A percentile compares a stretch with the other conserved stretches of the same genome.
These are phyloP conservation scores for Chlorencoelia australis DNA, from an alignment of 2,329 filamentous ascomycete genomes.

Conservation along the genomic window DNA sequence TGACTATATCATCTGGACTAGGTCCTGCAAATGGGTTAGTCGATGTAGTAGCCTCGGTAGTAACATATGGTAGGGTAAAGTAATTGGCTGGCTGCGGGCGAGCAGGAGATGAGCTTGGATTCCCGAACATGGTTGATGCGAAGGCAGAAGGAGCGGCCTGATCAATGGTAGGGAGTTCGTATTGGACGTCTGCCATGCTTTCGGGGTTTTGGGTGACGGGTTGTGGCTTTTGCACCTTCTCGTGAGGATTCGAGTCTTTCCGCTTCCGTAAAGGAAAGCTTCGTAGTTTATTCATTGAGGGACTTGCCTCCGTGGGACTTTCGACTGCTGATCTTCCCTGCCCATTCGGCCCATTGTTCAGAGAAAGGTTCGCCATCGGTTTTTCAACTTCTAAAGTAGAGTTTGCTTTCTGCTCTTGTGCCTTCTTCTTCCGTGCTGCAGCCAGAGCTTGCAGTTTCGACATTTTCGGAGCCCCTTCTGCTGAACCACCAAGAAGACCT, in stretches of 20 bases:
- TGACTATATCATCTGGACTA: constrained; percentile 84
- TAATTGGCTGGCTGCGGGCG: constrained; percentile 13
- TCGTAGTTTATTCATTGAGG: constrained; percentile 7
- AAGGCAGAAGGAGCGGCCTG: constrained; percentile 30
- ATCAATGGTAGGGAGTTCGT: constrained; percentile 5
- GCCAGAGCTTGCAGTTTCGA: constrained; percentile 89
- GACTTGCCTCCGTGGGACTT: background rate
- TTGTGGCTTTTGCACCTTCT: constrained; percentile 17
- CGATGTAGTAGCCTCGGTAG: constrained; percentile 30
- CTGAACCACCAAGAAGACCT: constrained; percentile 70
- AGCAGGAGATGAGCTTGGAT: constrained; percentile 7
- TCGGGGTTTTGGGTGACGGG: constrained; percentile 1
- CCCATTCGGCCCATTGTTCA: constrained; percentile 3
- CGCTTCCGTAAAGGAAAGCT: constrained; percentile 25
- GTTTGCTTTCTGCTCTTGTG: constrained; percentile 44
- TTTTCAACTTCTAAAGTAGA: constrained; percentile 16
- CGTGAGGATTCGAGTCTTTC: constrained; percentile 25
- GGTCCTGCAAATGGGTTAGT: constrained; percentile 66
- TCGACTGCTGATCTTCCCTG: background rate
- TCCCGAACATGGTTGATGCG: constrained; percentile 35
- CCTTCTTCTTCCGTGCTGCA: constrained; percentile 76
- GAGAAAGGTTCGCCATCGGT: constrained; percentile 18
- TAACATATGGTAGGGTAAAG: constrained; percentile 32
- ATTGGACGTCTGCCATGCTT: constrained; percentile 1
- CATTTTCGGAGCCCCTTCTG: constrained; percentile 54